Evolutionary conservation across 352 stramenopile species (phyloP).

Genomic region (Blastocystis sp.): DNA sequence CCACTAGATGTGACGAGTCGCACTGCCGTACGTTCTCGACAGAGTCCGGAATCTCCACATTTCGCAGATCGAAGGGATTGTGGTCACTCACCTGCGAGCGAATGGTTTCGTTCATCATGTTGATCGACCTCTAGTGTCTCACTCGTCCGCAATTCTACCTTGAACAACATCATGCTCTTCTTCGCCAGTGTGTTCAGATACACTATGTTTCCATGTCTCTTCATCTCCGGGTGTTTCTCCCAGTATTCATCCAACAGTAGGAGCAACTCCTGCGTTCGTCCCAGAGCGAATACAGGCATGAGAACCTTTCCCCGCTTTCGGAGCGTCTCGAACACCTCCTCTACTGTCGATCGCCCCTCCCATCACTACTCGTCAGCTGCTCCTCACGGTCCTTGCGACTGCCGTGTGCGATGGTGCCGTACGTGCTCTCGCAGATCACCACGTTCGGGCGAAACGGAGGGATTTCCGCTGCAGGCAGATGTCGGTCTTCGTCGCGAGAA

Average conservation of each 20-base stretch:
- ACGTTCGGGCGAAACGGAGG: slow-evolving; percentile 81
- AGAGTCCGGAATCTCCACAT: slow-evolving; percentile 17
- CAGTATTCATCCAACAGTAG: slow-evolving; percentile 99
- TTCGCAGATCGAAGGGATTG: slow-evolving; percentile 52
- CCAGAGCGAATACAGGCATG: slow-evolving; percentile 95
- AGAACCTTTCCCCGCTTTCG: slow-evolving; percentile 88
- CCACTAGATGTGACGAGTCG: not conserved
- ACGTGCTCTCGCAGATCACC: slow-evolving; percentile 97
- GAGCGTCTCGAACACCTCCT: slow-evolving; percentile 88
- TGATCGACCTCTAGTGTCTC: slow-evolving; percentile 82
- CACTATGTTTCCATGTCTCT: slow-evolving; percentile 15
- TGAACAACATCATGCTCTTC: slow-evolving; percentile 59
- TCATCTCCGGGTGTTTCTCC: slow-evolving; percentile 76
- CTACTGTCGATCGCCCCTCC: slow-evolving; percentile 47
- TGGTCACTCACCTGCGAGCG: slow-evolving; percentile 62
- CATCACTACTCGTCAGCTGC: slow-evolving; percentile 77
- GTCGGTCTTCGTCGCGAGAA: slow-evolving; percentile 82
- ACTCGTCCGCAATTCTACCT: not conserved
- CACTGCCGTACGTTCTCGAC: not conserved
- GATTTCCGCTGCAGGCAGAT: slow-evolving; percentile 87
- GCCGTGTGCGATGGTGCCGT: slow-evolving; percentile 92
- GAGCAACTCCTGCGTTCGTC: slow-evolving; percentile 91
- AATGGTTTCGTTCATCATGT: slow-evolving; percentile 99
- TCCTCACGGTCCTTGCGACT: slow-evolving; percentile 88
- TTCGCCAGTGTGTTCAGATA: slow-evolving; percentile 47